Conservation (phyloP, 371 early-diverging fungal genomes). For the Mucor sp. region DNA sequence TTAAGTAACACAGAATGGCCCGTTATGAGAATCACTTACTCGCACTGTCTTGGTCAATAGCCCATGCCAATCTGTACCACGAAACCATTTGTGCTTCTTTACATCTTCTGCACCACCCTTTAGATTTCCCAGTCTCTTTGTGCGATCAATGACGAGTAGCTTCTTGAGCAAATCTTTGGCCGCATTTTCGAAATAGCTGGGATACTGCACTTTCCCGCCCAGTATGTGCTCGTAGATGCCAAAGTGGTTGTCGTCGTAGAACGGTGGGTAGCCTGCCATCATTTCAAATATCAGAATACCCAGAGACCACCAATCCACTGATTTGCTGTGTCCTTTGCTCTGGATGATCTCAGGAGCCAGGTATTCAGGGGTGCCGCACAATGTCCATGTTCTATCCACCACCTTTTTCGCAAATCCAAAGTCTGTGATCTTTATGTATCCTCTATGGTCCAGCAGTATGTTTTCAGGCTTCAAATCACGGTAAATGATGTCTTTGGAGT, state of each 20-base stretch:
- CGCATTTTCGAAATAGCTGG: slow-evolving; percentile 72
- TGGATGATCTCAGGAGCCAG: slow-evolving; percentile 98
- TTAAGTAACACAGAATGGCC: slow-evolving; percentile 30
- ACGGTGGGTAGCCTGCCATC: slow-evolving; percentile 94
- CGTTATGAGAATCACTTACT: slow-evolving; percentile 51
- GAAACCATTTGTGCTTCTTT: slow-evolving; percentile 88
- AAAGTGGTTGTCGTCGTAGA: slow-evolving; percentile 94
- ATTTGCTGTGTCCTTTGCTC: slow-evolving; percentile 94
- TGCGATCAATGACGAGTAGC: slow-evolving; percentile 77
- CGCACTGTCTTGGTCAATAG: slow-evolving; percentile 67
- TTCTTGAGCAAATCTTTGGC: slow-evolving; percentile 79
- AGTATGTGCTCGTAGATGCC: slow-evolving; percentile 87
- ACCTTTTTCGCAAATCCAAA: slow-evolving; percentile 98
- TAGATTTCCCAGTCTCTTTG: slow-evolving; percentile 75
- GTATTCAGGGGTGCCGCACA: slow-evolving; percentile 99
- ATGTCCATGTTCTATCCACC: slow-evolving; percentile 84
- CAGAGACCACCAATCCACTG: slow-evolving; percentile 99
- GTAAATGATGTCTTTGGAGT: slow-evolving; percentile 91
- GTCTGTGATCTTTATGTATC: slow-evolving; percentile 98
- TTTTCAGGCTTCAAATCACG: slow-evolving; percentile 97
- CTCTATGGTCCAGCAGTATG: slow-evolving; percentile 84
- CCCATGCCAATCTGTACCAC: slow-evolving; percentile 81
- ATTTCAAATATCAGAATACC: slow-evolving; percentile 98
- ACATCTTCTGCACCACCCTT: slow-evolving; percentile 60
- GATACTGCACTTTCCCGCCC: slow-evolving; percentile 73